These are phyloP conservation scores for Sporothrix euskadiensis DNA, from an alignment of 2,329 filamentous ascomycete genomes.

Conservation along the genomic window DNA sequence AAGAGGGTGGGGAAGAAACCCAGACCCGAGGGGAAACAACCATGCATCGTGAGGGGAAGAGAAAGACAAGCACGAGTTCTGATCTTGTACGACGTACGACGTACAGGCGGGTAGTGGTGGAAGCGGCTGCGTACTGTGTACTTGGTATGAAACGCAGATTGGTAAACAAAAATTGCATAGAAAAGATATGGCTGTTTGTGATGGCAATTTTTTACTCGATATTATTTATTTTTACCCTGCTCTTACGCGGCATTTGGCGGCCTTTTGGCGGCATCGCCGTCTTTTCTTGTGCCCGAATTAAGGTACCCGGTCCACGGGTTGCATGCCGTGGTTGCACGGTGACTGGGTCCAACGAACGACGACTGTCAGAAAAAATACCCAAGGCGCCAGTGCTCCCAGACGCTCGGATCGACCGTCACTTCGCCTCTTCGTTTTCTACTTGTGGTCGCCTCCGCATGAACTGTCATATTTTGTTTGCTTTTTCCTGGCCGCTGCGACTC, in stretches of 20 bases:
- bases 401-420: not conserved
- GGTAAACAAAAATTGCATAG: not conserved
- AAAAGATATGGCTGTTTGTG: not conserved
- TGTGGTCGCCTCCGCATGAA: not conserved
- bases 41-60: not conserved
- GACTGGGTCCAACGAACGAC: not conserved
- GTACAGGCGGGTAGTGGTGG: not conserved
- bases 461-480: constrained; percentile 10
- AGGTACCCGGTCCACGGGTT: not conserved
- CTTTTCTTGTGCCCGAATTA: not conserved
- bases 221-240: not conserved
- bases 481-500: not conserved
- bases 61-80: not conserved
- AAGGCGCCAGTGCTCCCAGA: not conserved
- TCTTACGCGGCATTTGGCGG: not conserved
- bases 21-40: not conserved
- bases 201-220: not conserved
- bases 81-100: too few relatives aligned
- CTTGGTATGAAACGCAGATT: not conserved
- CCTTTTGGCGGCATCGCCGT: not conserved
- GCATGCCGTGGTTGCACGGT: not conserved
- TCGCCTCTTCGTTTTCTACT: constrained; percentile 1
- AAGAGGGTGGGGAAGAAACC: not conserved
- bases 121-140: not conserved
- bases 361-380: not conserved